Evolutionary conservation across 2,329 filamentous ascomycete genomes (phyloP).

Genomic region (Pseudogymnoascus sp.): DNA sequence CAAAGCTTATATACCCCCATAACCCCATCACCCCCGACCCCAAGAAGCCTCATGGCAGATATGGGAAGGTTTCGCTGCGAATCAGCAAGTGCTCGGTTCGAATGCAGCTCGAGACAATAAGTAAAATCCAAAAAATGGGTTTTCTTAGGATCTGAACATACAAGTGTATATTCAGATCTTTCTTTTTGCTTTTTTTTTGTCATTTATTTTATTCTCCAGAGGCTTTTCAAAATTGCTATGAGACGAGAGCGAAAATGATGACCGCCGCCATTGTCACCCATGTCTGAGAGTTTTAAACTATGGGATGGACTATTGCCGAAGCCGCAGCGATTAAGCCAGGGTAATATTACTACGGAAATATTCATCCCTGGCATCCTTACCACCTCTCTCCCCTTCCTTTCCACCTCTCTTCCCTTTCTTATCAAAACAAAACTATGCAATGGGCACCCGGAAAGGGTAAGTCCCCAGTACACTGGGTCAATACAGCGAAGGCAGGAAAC

Average conservation of each 20-base stretch:
- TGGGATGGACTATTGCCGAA: too few relatives aligned
- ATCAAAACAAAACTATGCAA: too few relatives aligned
- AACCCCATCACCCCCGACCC: neutral
- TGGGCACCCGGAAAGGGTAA: too few relatives aligned
- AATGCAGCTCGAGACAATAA: neutral
- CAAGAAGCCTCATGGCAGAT: conserved; percentile 1
- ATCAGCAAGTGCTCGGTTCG: neutral
- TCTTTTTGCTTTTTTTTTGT: neutral
- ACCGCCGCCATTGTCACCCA: too few relatives aligned
- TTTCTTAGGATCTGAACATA: neutral
- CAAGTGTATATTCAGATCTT: neutral
- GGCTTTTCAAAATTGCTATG: neutral
- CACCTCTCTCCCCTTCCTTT: neutral
- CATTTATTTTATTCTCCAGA: neutral
- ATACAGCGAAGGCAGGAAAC: too few relatives aligned
- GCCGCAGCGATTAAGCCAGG: too few relatives aligned
- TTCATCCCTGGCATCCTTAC: neutral
- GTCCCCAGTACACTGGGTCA: too few relatives aligned
- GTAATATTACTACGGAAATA: too few relatives aligned
- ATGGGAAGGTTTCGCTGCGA: neutral
- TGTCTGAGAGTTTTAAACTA: too few relatives aligned
- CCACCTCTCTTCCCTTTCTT: too few relatives aligned
- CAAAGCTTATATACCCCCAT: neutral
- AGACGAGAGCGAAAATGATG: neutral
- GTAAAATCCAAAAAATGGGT: conserved; percentile 1